phyloP scores from a whole-genome alignment of 2,329 filamentous ascomycete species.

The Pyrenophora seminiperda region DNA sequence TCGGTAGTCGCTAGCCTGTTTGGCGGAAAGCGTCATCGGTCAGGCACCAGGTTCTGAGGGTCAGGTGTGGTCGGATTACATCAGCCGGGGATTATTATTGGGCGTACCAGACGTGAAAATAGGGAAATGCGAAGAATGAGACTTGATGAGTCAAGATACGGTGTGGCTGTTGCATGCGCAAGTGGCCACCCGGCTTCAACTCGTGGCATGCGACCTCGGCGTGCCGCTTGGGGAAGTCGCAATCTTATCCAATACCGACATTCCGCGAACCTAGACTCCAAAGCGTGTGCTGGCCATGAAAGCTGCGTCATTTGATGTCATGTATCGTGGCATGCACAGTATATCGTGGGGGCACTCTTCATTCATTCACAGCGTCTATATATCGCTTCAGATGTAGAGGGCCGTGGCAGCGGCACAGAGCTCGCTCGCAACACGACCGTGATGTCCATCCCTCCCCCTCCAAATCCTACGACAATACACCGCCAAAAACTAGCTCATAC shows the following conservation, averaged over 20 bases:
- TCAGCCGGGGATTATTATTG: conserved; percentile 21
- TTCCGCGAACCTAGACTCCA: conserved; percentile 4
- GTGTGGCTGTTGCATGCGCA: conserved; percentile 15
- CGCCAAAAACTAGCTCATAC: conserved; percentile 9
- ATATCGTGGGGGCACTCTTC: conserved; percentile 3
- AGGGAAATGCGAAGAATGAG: conserved; percentile 12
- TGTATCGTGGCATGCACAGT: not conserved
- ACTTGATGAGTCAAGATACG: conserved; percentile 31
- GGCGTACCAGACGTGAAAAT: conserved; percentile 26
- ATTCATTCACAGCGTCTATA: conserved; percentile 9
- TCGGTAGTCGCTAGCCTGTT: conserved; percentile 24
- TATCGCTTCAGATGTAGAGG: conserved; percentile 4
- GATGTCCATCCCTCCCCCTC: conserved; percentile 25
- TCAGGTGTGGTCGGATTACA: conserved; percentile 40
- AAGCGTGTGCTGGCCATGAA: not conserved
- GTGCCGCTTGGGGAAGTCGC: conserved; percentile 17
- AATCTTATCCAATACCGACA: conserved; percentile 26
- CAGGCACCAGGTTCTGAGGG: conserved; percentile 33
- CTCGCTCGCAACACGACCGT: conserved; percentile 10
- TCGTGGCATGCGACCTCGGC: conserved; percentile 29
- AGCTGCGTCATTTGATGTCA: not conserved
- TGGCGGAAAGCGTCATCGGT: conserved; percentile 21
- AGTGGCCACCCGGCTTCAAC: conserved; percentile 26
- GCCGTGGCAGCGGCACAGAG: conserved; percentile 9
- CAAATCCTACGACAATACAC: conserved; percentile 24